phyloP scores from a whole-genome alignment of 1,139 yeast genomes.

The Nadsonia starkeyi-henricii region DNA sequence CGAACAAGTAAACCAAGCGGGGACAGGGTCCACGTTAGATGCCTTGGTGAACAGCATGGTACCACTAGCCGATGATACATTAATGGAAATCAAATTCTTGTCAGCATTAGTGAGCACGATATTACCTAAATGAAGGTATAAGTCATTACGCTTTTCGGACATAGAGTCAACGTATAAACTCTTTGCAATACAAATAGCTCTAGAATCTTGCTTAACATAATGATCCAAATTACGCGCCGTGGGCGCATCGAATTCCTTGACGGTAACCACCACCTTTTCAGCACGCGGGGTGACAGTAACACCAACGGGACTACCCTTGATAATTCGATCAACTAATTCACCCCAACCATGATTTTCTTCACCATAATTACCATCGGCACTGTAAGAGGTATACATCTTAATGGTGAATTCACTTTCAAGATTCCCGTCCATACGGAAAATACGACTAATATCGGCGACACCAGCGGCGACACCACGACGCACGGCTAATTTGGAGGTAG shows the following conservation, averaged over 20 bases:
- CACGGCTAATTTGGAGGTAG: conserved; percentile 22
- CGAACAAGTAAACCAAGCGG: conserved; percentile 64
- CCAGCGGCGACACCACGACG: conserved; percentile 84
- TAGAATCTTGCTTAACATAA: conserved; percentile 24
- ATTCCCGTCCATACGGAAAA: conserved; percentile 55
- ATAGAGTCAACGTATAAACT: conserved; percentile 16
- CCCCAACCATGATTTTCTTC: conserved; percentile 74
- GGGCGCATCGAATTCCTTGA: conserved; percentile 61
- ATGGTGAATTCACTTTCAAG: conserved; percentile 57
- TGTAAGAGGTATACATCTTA: conserved; percentile 58
- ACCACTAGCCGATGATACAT: conserved; percentile 15
- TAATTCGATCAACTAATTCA: conserved; percentile 65
- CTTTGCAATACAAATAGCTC: conserved; percentile 18
- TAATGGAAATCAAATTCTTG: conserved; percentile 12
- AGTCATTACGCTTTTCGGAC: conserved; percentile 17
- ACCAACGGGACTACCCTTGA: conserved; percentile 63
- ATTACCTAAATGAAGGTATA: conserved; percentile 18
- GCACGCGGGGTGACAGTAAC: conserved; percentile 72
- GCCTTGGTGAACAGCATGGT: conserved; percentile 36
- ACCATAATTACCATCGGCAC: conserved; percentile 22
- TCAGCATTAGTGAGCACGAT: conserved; percentile 13
- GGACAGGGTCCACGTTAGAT: conserved; percentile 42
- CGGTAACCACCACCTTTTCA: conserved; percentile 52
- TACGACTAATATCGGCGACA: conserved; percentile 70
- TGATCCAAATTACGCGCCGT: conserved; percentile 29